phyloP scores from a whole-genome alignment of 2,329 filamentous ascomycete species.

The Thielaviopsis ethacetica region DNA sequence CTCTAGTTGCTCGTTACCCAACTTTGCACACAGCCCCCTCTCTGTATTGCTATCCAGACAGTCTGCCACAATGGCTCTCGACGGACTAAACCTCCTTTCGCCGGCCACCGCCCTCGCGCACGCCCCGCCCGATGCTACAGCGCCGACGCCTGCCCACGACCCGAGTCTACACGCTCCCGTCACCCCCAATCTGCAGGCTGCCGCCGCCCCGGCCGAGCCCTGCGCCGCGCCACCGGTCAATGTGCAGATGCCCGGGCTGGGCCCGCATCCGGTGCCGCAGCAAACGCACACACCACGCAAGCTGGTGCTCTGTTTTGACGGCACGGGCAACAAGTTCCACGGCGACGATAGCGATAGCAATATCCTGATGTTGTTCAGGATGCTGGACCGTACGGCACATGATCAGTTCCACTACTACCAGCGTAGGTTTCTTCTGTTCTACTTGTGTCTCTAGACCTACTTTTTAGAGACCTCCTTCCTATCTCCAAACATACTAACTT shows the following conservation, averaged over 20 bases:
- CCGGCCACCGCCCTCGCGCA: no score
- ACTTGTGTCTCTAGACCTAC: no score
- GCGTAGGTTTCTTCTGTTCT: constrained; percentile 24
- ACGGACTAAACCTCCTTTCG: no score
- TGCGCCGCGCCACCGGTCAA: neutral
- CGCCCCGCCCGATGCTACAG: no score
- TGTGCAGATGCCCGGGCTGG: neutral
- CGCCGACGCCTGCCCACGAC: no score
- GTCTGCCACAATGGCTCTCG: no score
- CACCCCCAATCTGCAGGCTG: no score
- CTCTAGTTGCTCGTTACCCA: no score
- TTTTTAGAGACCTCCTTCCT: no score
- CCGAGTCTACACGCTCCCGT: no score
- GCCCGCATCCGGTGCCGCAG: neutral
- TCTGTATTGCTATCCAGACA: no score
- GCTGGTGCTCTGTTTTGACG: constrained; percentile 45
- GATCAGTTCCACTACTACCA: constrained; percentile 51
- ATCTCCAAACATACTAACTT: constrained; percentile 9
- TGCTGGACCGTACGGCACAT: constrained; percentile 45
- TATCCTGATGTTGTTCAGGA: constrained; percentile 54
- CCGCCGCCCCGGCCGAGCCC: neutral
- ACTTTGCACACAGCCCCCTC: no score
- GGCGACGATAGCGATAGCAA: constrained; percentile 48
- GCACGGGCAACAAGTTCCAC: constrained; percentile 47
- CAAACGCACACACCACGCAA: constrained; percentile 22